Base-by-base conservation (phyloP, 2,329 filamentous ascomycete species). In the Fusarium sp. region DNA sequence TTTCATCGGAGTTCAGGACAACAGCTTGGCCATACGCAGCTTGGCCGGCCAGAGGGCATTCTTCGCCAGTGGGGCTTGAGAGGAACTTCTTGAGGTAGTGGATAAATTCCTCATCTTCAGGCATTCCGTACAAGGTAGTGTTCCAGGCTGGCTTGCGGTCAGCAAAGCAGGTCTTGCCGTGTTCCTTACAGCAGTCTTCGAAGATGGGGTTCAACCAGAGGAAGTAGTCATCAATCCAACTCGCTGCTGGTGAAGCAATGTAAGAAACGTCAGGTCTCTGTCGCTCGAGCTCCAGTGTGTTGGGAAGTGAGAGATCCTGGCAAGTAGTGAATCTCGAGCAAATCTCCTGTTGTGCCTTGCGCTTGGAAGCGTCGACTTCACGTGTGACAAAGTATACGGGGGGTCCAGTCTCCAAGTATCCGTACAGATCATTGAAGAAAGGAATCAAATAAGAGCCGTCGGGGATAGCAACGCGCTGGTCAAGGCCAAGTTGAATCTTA, bases 161-260 rank as follows among this genome's bases (percentile, higher is more conserved):
- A 26, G 88, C 88, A 76, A 99, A 98, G 80, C 96, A 99, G 3
- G 90, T 84, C 72, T 89, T 83, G 46, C 88, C 88, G 51, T 89
- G 77, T 63, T 95, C 90, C 39, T 92, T 85, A 74, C 93, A 98
- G 81, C 86, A 90, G 51, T 86, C 82, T 45, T 94, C 91, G 23
- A 82, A 81, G 44, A 93, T 87, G 0, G 96, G 96, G 73, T 98
- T 97, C n/a, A 98, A 84, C 95, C 96, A 99, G 63, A 93, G 87
- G 81, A 98, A 93, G 81, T 93, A 98, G 77, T 99, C 96, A 71
- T 99, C 96, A 19, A 99, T 88, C 96, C 96, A 99, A 79, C 92
- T 98, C 5, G 97, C 96, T 1, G 95, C 90, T 0, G 94, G 92
- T 12, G 94, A 90, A 9, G 93, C 88, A 71, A 99, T 93, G 79